phyloP scores from a whole-genome alignment of 2,329 filamentous ascomycete genomes.

The Botrytis paeoniae region DNA sequence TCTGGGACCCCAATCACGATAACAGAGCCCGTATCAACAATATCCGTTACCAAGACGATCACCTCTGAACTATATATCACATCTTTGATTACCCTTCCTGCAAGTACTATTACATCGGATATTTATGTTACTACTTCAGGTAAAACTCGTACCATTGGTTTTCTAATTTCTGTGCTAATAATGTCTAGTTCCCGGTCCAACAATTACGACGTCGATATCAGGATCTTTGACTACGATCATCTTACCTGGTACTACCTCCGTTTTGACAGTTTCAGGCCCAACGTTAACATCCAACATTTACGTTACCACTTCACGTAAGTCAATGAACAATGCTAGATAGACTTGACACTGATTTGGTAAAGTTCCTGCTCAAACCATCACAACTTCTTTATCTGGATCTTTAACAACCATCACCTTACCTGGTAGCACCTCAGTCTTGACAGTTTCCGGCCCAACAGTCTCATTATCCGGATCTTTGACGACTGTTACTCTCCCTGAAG shows the following conservation, averaged over 20 bases:
- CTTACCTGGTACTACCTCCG: slow-evolving; percentile 9
- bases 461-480: slow-evolving; percentile 10
- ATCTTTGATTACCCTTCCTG: neutral
- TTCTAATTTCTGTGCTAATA: neutral
- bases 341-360: neutral
- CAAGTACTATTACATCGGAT: neutral
- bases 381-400: slow-evolving; percentile 22
- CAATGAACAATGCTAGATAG: neutral
- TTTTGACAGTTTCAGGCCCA: neutral
- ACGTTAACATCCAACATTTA: neutral
- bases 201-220: slow-evolving; percentile 19
- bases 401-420: slow-evolving; percentile 21
- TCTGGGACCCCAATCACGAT: neutral
- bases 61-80: slow-evolving; percentile 10
- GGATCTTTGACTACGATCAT: slow-evolving; percentile 15
- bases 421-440: slow-evolving; percentile 7
- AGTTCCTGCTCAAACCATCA: slow-evolving; percentile 9
- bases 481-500: neutral
- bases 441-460: slow-evolving; percentile 3
- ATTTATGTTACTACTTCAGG: slow-evolving; percentile 4
- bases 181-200: neutral
- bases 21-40: neutral
- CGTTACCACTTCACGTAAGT: slow-evolving; percentile 4
- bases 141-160: neutral
- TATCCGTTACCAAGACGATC: slow-evolving; percentile 5